phyloP scores from a whole-genome alignment of 2,329 filamentous ascomycete genomes.

The Venturia oleaginea region DNA sequence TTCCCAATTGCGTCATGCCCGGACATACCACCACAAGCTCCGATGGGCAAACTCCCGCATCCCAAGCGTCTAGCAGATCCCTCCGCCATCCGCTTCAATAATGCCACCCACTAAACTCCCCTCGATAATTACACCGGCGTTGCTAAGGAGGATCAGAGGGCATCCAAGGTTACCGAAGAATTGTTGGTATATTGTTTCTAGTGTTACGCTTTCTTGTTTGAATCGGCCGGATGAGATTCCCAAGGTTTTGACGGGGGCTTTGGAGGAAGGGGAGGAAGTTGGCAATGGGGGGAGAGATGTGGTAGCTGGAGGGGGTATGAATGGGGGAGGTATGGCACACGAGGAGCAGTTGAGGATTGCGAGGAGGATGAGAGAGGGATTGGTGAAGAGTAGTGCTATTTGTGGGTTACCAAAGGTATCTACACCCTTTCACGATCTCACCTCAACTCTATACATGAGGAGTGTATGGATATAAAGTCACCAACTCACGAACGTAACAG shows the following conservation, averaged over 20 bases:
- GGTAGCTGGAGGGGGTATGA: neutral
- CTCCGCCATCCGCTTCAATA: neutral
- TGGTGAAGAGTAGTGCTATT: conserved; percentile 41
- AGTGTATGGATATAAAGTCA: neutral
- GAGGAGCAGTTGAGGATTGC: conserved; percentile 35
- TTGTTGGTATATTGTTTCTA: conserved; percentile 42
- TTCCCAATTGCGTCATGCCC: neutral
- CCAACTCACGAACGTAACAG: conserved; percentile 13
- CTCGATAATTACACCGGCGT: conserved; percentile 31
- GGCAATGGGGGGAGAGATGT: no score
- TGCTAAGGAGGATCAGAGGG: conserved; percentile 34
- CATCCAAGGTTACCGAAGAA: conserved; percentile 36
- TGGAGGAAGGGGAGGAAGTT: conserved; percentile 24
- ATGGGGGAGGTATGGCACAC: conserved; percentile 14
- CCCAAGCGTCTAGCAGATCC: neutral
- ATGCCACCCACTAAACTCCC: conserved; percentile 17
- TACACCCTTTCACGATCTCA: neutral
- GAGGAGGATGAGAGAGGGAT: conserved; percentile 40
- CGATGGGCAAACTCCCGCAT: neutral
- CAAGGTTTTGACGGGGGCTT: conserved; percentile 35
- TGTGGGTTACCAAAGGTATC: conserved; percentile 43
- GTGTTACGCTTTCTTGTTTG: conserved; percentile 37
- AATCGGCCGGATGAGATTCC: conserved; percentile 43
- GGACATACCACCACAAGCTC: neutral
- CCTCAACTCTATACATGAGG: neutral